Percentiles rank a stretch among this genome's conserved stretches.
Conservation (phyloP, 495 filamentous ascomycete species). For the Penicillium ucsense region DNA sequence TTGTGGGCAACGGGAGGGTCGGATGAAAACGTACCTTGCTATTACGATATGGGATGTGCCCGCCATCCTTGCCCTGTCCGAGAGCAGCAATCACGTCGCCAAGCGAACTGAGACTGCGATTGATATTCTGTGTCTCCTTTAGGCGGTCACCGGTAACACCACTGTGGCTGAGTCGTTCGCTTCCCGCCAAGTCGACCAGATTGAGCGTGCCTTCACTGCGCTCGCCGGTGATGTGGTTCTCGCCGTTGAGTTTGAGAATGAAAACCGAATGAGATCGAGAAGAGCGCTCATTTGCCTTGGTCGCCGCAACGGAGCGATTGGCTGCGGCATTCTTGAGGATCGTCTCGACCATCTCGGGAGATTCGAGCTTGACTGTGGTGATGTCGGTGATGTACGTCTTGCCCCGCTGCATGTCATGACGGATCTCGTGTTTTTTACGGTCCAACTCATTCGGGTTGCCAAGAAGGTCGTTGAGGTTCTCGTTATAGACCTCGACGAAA, state of each 20-base stretch:
- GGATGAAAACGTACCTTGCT: conserved; percentile 57
- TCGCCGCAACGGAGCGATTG: conserved; percentile 88
- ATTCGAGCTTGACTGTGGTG: conserved; percentile 68
- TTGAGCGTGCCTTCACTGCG: conserved; percentile 89
- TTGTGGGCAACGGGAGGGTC: not conserved
- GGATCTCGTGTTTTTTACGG: conserved; percentile 86
- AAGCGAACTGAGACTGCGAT: conserved; percentile 81
- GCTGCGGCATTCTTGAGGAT: conserved; percentile 69
- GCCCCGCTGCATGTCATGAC: conserved; percentile 70
- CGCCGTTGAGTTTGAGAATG: conserved; percentile 79
- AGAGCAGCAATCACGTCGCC: conserved; percentile 92
- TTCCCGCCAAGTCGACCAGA: conserved; percentile 90
- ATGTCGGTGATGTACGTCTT: conserved; percentile 81
- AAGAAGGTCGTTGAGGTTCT: conserved; percentile 88
- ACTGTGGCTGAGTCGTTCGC: conserved; percentile 80
- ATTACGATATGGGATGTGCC: conserved; percentile 89
- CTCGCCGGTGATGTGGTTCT: conserved; percentile 72
- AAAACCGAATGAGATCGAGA: conserved; percentile 95
- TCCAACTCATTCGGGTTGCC: conserved; percentile 65
- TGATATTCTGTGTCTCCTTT: conserved; percentile 96
- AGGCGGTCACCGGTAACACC: conserved; percentile 75
- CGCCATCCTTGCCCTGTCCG: conserved; percentile 74
- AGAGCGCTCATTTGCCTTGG: conserved; percentile 89
- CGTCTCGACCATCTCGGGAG: conserved; percentile 62
- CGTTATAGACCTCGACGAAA: conserved; percentile 99